These are phyloP conservation scores for Wilcoxina mikolae DNA, from an alignment of 495 filamentous ascomycete species.

Conservation along the genomic window DNA sequence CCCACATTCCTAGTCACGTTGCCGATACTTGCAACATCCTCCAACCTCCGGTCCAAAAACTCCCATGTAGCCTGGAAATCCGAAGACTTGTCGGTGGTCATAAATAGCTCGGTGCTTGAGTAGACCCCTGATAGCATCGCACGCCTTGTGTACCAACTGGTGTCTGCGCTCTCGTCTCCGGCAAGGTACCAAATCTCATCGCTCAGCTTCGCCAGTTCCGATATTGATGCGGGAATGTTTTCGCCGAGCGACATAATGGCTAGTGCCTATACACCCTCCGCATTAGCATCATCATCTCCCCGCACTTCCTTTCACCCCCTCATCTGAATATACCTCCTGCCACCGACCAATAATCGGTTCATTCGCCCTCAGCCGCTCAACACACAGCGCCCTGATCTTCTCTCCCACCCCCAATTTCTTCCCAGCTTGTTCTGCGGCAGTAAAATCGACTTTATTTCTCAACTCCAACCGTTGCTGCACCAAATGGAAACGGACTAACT, in stretches of 20 bases:
- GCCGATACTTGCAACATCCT: conserved; percentile 48
- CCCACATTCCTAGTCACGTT: conserved; percentile 44
- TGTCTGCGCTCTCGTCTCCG: conserved; percentile 66
- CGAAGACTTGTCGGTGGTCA: conserved; percentile 66
- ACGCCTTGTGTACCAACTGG: conserved; percentile 82
- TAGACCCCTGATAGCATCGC: conserved; percentile 65
- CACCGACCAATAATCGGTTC: conserved; percentile 50
- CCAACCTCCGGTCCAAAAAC: conserved; percentile 63
- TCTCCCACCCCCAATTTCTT: conserved; percentile 28
- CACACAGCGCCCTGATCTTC: conserved; percentile 48
- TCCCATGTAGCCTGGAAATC: conserved; percentile 57
- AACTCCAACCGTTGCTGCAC: conserved; percentile 43
- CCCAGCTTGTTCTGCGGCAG: conserved; percentile 7
- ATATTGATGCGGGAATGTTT: conserved; percentile 60
- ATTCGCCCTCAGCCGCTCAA: conserved; percentile 63
- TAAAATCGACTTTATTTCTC: conserved; percentile 26
- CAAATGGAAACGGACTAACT: conserved; percentile 70
- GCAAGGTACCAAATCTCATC: conserved; percentile 82
- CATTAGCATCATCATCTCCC: neutral
- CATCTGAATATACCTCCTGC: conserved; percentile 52
- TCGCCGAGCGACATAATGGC: conserved; percentile 70
- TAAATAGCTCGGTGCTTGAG: conserved; percentile 72
- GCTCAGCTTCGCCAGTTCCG: conserved; percentile 61
- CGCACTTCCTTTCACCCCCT: neutral
- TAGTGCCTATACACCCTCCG: conserved; percentile 46